Base-by-base conservation (phyloP, 495 filamentous ascomycete genomes). In the Aspergillus steynii region DNA sequence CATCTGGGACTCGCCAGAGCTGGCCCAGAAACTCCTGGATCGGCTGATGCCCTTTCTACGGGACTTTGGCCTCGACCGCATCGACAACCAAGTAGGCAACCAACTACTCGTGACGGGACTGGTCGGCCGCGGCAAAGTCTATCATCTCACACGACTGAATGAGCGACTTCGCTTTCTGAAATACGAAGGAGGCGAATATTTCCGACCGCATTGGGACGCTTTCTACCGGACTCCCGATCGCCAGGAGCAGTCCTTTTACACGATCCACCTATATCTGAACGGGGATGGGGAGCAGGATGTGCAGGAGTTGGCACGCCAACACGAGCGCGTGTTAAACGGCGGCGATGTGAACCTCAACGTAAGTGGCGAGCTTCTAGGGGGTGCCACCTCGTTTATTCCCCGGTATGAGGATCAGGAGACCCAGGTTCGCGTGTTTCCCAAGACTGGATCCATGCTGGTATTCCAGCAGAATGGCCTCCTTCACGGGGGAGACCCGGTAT, bases 181-280 rank as follows among this genome's bases (percentile, higher is more conserved):
- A 65, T 97, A 96, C 70, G 84, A 80, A 1, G 76, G 80, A 5
- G 91, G 90, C 0, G 84, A 92, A 65, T 94, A 88, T 70, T 97
- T 97, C 65, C 83, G 78, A 53, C 87, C 87, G 3, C 93, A 97
- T 70, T 87, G 84, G 66, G 93, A 97, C 73, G 89, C 82, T 20
- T 64, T 71, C 14, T 96, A 90, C 68, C 70, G 75, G 8, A 88
- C 88, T 9, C 80, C 83, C 1, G 83, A 88, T 62, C 68, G 77
- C 25, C 70, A 68, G 49, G 83, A 91, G 69, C 70, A 61, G 26
- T 90, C 91, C 3, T 82, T 86, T 56, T 88, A 86, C 65, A 96
- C 93, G 0, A 73, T 96, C 29, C 93, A 97, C 60, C 72, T 96
- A 15, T 97, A 96, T 71, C 80, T 97, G 54, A 93, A 90, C 68